Base-by-base conservation (phyloP, 805 yeast species). In the Candida alai region DNA sequence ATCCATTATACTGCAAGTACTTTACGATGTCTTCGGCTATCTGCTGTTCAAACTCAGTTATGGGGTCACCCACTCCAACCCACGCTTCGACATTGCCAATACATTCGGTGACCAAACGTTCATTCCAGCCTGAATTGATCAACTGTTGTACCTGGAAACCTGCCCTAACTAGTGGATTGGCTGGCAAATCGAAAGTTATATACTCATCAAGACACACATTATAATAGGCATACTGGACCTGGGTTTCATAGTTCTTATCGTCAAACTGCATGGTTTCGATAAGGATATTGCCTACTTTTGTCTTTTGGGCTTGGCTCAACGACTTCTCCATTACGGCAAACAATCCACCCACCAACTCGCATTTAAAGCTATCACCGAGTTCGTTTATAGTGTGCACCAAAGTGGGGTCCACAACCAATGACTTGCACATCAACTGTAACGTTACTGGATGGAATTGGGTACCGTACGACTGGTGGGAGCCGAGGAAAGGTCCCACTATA, bases 1-100 rank as follows among this genome's bases (percentile, higher is more conserved):
- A 56, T 41, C 35, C 60, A 47, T 44, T 60, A 43, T 37, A 55
- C 48, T 31, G 45, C 24, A 69, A 45, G 25, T 47, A 53, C 5
- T 39, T 36, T 3, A 54, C 20, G 0, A 58, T 30, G 14, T 42
- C 39, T 11, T 34, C 28, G 14, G 65, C 29, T 11, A 70, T 52
- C 4, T 52, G 52, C 16, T 42, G 31, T 35, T 69, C 74, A 39
- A 52, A 26, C 11, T 30, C 15, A 12, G 19, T 32, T n/a, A 27
- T 24, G 5, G 36, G 35, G 10, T 28, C 19, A 28, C 24, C 22
- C 10, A 23, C 12, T 3, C 15, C 17, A 13, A 25, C 7, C 34
- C 35, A 35, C 5, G 36, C 17, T 16, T 24, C 20, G n/a, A 32
- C 24, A 22, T 32, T 32, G 19, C 19, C 12, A 4, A 50, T 29